Base-by-base conservation (phyloP, 73 alveolate species). In the Symbiodinium natans region DNA sequence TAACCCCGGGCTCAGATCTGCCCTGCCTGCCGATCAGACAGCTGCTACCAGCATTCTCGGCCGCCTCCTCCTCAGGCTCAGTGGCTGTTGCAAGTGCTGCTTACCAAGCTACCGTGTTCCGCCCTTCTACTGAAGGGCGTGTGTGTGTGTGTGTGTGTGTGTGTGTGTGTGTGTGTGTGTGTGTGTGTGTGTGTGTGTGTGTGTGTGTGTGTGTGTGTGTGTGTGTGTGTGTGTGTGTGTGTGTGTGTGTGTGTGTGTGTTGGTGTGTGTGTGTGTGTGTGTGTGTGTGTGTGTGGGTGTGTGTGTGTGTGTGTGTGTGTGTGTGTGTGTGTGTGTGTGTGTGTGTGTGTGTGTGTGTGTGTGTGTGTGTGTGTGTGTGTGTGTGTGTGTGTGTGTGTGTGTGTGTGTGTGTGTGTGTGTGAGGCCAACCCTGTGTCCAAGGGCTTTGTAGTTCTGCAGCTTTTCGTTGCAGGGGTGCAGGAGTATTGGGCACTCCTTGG, bases 161-260 rank as follows among this genome's bases (percentile, higher is more conserved):
- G 85, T 74, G 85, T 74, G 85, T 74, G 85, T n/a, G 85, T 74
- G 85, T 74, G 85, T n/a, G 85, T 74, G 85, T n/a, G 85, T 11
- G 85, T 74, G 85, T 74, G 85, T n/a, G 85, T 74, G 85, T 74
- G 85, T n/a, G 85, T 74, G 85, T 74, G 85, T n/a, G 85, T n/a
- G 85, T 74, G 85, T 11, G 85, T 74, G 85, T 74, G 85, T n/a
- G 85, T 74, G 85, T 74, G 85, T n/a, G 85, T 74, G 85, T 74
- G 85, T n/a, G 85, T 74, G 85, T 74, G 85, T 13, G 85, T 33
- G 85, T 74, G 85, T n/a, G 85, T 74, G 85, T 74, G 85, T n/a
- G 85, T 74, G 85, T 74, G 85, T n/a, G 85, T 74, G 85, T 74
- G 85, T n/a, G 85, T 74, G 85, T 74, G 85, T n/a, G 85, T 74